Conservation (phyloP, 768 basidiomycete genomes). For the Cystofilobasidium ferigula region DNA sequence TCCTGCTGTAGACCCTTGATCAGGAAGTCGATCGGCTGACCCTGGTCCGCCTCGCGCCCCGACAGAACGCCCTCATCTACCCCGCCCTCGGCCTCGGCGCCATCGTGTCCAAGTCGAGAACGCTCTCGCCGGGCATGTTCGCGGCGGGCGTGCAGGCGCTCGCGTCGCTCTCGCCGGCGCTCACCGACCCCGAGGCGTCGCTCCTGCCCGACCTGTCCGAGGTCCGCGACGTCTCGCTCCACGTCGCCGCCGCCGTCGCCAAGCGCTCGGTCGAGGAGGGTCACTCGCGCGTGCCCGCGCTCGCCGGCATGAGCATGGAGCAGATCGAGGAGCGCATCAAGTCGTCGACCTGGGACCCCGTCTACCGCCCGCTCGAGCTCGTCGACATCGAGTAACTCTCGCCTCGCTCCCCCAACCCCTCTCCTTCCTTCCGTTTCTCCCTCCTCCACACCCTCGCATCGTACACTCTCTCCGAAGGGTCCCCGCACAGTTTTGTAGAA, state of each 20-base stretch:
- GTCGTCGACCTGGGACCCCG: constrained; percentile 5
- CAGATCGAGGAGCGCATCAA: constrained; percentile 22
- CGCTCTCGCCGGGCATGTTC: constrained; percentile 54
- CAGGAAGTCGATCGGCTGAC: not conserved
- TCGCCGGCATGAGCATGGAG: constrained; percentile 23
- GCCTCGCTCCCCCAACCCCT: too few relatives aligned
- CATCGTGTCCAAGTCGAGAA: constrained; percentile 54
- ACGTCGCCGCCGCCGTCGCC: constrained; percentile 70
- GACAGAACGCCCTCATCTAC: constrained; percentile 46
- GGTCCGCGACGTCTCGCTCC: constrained; percentile 61
- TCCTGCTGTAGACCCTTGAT: not conserved
- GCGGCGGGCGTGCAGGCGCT: constrained; percentile 65
- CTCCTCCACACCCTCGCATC: too few relatives aligned
- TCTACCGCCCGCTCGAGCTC: constrained; percentile 2
- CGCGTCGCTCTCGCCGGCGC: constrained; percentile 62
- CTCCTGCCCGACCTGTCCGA: constrained; percentile 68
- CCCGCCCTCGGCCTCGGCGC: constrained; percentile 76
- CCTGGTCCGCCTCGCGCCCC: not conserved
- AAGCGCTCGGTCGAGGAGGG: constrained; percentile 68
- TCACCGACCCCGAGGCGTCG: constrained; percentile 55
- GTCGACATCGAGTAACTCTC: constrained; percentile 1
- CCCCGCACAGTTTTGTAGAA: too few relatives aligned
- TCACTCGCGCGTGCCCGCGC: constrained; percentile 20
- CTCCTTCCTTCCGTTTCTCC: too few relatives aligned
- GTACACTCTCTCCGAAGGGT: too few relatives aligned